These are phyloP conservation scores for Aspergillus sp. DNA, from an alignment of 2,329 filamentous ascomycete genomes.

Conservation along the genomic window DNA sequence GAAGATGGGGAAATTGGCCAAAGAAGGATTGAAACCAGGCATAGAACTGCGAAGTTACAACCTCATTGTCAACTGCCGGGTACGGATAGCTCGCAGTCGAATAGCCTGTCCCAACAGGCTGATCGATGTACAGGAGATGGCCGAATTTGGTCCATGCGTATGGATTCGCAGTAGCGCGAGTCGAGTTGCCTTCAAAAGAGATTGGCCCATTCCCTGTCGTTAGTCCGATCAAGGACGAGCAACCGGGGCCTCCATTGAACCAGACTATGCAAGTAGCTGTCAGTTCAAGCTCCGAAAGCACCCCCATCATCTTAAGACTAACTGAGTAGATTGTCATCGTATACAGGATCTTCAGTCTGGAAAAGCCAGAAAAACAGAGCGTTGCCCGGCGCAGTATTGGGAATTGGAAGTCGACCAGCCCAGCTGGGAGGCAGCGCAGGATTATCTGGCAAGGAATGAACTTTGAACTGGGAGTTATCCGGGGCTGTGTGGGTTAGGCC, in stretches of 20 bases:
- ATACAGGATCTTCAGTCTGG: slow-evolving; percentile 33
- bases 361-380: slow-evolving; percentile 46
- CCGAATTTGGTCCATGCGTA: slow-evolving; percentile 39
- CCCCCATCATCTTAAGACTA: slow-evolving; percentile 15
- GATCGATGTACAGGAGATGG: slow-evolving; percentile 44
- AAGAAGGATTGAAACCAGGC: slow-evolving; percentile 39
- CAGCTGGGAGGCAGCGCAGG: slow-evolving; percentile 37
- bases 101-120: slow-evolving; percentile 43
- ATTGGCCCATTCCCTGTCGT: slow-evolving; percentile 22
- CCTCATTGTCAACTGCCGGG: slow-evolving; percentile 32
- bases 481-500: slow-evolving; percentile 2
- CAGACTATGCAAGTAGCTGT: slow-evolving; percentile 38
- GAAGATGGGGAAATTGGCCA: slow-evolving; percentile 34
- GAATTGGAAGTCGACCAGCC: slow-evolving; percentile 41
- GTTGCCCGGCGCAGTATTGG: slow-evolving; percentile 32
- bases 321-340: slow-evolving; percentile 43
- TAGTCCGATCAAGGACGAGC: slow-evolving; percentile 40
- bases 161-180: slow-evolving; percentile 28
- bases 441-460: slow-evolving; percentile 35
- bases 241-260: slow-evolving; percentile 44
- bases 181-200: slow-evolving; percentile 25
- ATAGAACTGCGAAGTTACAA: slow-evolving; percentile 36
- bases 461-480: slow-evolving; percentile 30
- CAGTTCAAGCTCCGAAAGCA: slow-evolving; percentile 11
- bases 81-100: slow-evolving; percentile 38